These are phyloP conservation scores for Cytospora piceicola DNA, from an alignment of 2,329 filamentous ascomycete genomes.

Conservation along the genomic window DNA sequence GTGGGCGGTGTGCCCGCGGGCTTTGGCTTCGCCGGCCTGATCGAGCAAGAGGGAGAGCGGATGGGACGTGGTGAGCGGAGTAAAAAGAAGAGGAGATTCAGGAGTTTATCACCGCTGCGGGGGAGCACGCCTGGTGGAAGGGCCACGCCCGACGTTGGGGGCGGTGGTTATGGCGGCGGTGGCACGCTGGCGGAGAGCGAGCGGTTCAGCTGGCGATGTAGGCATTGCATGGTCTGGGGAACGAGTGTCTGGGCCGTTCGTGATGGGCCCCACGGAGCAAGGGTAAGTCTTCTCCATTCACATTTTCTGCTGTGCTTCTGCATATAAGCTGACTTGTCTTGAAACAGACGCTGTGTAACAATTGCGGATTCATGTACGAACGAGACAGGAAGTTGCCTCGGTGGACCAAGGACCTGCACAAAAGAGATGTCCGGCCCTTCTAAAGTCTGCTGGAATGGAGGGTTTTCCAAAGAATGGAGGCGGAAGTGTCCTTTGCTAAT, in stretches of 20 bases:
- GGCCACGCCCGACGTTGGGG: conserved; percentile 80
- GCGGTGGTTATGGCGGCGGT: conserved; percentile 70
- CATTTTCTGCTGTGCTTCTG: conserved; percentile 23
- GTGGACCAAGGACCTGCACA: conserved; percentile 73
- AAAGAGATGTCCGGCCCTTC: conserved; percentile 38
- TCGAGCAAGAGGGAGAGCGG: conserved; percentile 71
- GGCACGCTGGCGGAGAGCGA: conserved; percentile 75
- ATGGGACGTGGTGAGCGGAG: conserved; percentile 91
- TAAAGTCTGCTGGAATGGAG: conserved; percentile 18
- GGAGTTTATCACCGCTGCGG: conserved; percentile 79
- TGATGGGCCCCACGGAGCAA: conserved; percentile 83
- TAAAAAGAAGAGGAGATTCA: conserved; percentile 93
- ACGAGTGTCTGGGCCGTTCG: conserved; percentile 92
- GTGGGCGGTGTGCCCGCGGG: conserved; percentile 71
- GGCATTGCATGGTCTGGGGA: conserved; percentile 86
- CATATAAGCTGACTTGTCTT: conserved; percentile 31
- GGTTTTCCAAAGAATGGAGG: not conserved
- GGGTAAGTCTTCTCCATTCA: conserved; percentile 59
- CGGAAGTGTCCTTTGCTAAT: not conserved
- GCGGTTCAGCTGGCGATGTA: conserved; percentile 82
- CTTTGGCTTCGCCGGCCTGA: conserved; percentile 53
- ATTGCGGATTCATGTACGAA: conserved; percentile 89
- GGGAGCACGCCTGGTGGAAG: conserved; percentile 69
- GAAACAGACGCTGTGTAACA: conserved; percentile 80
- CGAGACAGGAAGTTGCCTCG: conserved; percentile 81